Evolutionary conservation across 352 stramenopile genomes (phyloP).

Genomic region (Phytophthora uliginosa): DNA sequence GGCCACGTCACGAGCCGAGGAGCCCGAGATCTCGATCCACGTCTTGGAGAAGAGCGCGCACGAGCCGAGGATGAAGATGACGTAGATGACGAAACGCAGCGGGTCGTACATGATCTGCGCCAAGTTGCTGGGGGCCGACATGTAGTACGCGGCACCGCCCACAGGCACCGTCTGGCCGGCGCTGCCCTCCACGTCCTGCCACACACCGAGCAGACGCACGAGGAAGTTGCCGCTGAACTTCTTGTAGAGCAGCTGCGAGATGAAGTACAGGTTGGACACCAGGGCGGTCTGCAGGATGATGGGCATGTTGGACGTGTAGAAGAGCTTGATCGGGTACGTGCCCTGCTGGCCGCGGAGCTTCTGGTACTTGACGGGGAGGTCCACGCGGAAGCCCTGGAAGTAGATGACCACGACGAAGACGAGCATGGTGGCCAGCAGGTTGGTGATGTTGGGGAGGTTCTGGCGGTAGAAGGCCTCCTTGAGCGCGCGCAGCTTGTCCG

Average conservation of each 20-base stretch:
- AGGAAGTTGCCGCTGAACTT: constrained; percentile 99
- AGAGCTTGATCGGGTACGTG: constrained; percentile 99
- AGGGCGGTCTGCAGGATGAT: constrained; percentile 99
- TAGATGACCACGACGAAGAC: constrained; percentile 99
- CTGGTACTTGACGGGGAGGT: constrained; percentile 98
- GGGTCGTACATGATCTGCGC: constrained; percentile 99
- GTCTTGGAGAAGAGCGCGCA: constrained; percentile 99
- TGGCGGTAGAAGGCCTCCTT: constrained; percentile 99
- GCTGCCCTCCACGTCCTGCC: constrained; percentile 97
- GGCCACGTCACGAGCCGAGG: constrained; percentile 97
- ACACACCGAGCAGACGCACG: constrained; percentile 98
- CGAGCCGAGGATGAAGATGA: constrained; percentile 98
- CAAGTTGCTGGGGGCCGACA: constrained; percentile 96
- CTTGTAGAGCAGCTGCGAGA: constrained; percentile 99
- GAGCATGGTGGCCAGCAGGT: constrained; percentile 98
- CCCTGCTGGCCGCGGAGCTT: constrained; percentile 99
- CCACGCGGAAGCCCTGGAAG: constrained; percentile 98
- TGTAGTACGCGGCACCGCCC: constrained; percentile 98
- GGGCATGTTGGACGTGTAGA: constrained; percentile 99
- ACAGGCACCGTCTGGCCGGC: constrained; percentile 97
- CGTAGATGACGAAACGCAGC: constrained; percentile 99
- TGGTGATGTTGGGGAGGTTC: constrained; percentile 99
- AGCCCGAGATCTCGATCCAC: constrained; percentile 99
- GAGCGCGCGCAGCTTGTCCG: constrained; percentile 98
- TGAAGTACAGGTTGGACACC: constrained; percentile 99